Evolutionary conservation across 495 filamentous ascomycete species (phyloP).

Genomic region (Penicillium alfredii): DNA sequence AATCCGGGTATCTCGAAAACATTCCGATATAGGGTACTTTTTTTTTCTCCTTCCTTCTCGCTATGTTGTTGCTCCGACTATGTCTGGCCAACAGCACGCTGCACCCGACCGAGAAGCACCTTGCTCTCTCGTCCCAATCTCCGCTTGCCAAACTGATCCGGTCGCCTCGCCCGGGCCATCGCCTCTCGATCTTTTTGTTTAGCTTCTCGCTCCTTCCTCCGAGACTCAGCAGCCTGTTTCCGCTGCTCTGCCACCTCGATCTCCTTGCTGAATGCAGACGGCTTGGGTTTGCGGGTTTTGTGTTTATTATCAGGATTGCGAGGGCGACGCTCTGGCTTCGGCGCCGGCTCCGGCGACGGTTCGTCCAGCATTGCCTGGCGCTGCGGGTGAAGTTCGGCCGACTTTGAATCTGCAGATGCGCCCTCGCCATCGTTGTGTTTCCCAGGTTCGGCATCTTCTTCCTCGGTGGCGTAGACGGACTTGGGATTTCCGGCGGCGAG

Average conservation of each 20-base stretch:
- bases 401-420: too few relatives aligned
- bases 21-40: too few relatives aligned
- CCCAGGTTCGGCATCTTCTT: conserved; percentile 16
- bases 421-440: conserved; percentile 20
- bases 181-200: conserved; percentile 58
- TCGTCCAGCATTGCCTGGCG: conserved; percentile 62
- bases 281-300: conserved; percentile 46
- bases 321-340: conserved; percentile 17
- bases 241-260: conserved; percentile 61
- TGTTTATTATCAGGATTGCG: conserved; percentile 13
- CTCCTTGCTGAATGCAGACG: conserved; percentile 71
- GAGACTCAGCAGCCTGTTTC: conserved; percentile 57
- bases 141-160: conserved; percentile 70
- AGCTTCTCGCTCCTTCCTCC: conserved; percentile 50
- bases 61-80: too few relatives aligned
- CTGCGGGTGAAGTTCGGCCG: conserved; percentile 62
- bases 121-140: conserved; percentile 81
- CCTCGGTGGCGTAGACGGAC: conserved; percentile 28
- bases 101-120: conserved; percentile 75
- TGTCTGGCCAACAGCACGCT: conserved; percentile 58
- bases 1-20: conserved; percentile 23
- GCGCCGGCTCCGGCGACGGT: conserved; percentile 21
- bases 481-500: conserved; percentile 26
- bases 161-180: conserved; percentile 69
- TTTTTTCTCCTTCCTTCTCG: too few relatives aligned